Conservation (phyloP, 495 filamentous ascomycete species). For the Ramalina intermedia region DNA sequence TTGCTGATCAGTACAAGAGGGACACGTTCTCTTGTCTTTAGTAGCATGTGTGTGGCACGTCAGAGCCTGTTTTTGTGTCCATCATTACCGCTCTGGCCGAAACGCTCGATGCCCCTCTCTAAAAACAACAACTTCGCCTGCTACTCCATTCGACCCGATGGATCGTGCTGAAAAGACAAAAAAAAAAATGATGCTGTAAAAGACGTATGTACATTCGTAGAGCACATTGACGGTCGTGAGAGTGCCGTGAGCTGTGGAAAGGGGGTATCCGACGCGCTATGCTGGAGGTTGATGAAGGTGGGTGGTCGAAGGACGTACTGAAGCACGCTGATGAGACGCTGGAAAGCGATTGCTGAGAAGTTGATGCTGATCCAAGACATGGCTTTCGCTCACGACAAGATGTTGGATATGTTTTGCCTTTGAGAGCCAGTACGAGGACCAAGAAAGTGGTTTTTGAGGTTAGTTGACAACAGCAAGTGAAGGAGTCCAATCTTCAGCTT, state of each 20-base stretch:
- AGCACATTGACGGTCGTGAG: slow-evolving; percentile 11
- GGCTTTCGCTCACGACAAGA: not conserved
- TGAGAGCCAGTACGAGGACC: not conserved
- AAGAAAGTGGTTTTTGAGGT: not conserved
- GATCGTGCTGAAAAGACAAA: too few relatives aligned
- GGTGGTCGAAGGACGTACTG: not conserved
- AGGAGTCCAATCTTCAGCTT: not conserved
- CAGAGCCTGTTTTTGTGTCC: too few relatives aligned
- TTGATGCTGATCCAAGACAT: not conserved
- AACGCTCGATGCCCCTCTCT: too few relatives aligned
- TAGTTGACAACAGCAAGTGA: not conserved
- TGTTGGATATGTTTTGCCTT: not conserved
- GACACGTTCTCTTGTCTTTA: too few relatives aligned
- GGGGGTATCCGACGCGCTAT: slow-evolving; percentile 11
- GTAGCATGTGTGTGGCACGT: too few relatives aligned
- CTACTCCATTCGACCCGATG: too few relatives aligned
- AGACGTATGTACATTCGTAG: slow-evolving; percentile 3
- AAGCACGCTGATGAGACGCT: not conserved
- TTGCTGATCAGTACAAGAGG: too few relatives aligned
- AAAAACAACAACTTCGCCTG: too few relatives aligned
- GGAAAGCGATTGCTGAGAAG: not conserved
- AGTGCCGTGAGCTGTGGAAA: slow-evolving; percentile 3
- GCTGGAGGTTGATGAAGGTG: slow-evolving; percentile 5
- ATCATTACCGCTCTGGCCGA: too few relatives aligned
- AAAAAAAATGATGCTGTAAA: too few relatives aligned